Percentiles rank a stretch among this genome's conserved stretches.
Evolutionary conservation across 208 protist genomes (phyloP).

Genomic region (Leishmania major): DNA sequence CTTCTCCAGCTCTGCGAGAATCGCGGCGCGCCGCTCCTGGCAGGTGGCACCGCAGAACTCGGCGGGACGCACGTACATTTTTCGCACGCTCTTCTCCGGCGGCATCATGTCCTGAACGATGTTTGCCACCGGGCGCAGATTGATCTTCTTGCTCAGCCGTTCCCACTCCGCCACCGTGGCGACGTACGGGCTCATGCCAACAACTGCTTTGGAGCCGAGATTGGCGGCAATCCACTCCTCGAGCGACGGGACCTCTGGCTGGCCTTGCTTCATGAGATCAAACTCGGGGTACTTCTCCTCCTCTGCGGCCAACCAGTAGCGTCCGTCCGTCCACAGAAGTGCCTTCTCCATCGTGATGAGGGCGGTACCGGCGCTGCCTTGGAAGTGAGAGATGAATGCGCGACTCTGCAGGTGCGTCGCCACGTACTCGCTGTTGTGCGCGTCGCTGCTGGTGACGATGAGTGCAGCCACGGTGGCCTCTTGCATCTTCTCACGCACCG

Average conservation of each 20-base stretch:
- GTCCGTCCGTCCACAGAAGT: slow-evolving; percentile 97
- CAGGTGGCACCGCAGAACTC: slow-evolving; percentile 72
- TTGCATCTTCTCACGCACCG: slow-evolving; percentile 81
- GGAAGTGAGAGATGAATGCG: slow-evolving; percentile 95
- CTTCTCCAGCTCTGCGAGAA: slow-evolving; percentile 56
- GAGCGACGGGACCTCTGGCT: slow-evolving; percentile 57
- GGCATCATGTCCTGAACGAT: slow-evolving; percentile 59
- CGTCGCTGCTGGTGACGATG: slow-evolving; percentile 92
- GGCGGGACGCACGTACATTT: slow-evolving; percentile 59
- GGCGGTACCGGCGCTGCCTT: slow-evolving; percentile 93
- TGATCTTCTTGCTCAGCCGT: slow-evolving; percentile 49
- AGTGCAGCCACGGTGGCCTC: slow-evolving; percentile 71
- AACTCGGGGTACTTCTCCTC: slow-evolving; percentile 83
- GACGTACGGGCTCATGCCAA: slow-evolving; percentile 77
- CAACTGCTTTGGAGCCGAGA: slow-evolving; percentile 37
- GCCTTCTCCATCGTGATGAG: slow-evolving; percentile 77
- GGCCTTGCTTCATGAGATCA: slow-evolving; percentile 83
- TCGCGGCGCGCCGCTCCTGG: slow-evolving; percentile 53
- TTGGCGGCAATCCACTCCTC: slow-evolving; percentile 71
- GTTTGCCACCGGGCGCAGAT: slow-evolving; percentile 37
- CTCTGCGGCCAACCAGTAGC: slow-evolving; percentile 96
- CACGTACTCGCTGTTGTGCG: slow-evolving; percentile 97
- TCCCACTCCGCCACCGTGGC: slow-evolving; percentile 84
- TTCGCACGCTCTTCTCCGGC: slow-evolving; percentile 8
- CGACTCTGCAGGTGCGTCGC: slow-evolving; percentile 86